Conservation (phyloP, 495 filamentous ascomycete genomes). For the Penicillium roqueforti region DNA sequence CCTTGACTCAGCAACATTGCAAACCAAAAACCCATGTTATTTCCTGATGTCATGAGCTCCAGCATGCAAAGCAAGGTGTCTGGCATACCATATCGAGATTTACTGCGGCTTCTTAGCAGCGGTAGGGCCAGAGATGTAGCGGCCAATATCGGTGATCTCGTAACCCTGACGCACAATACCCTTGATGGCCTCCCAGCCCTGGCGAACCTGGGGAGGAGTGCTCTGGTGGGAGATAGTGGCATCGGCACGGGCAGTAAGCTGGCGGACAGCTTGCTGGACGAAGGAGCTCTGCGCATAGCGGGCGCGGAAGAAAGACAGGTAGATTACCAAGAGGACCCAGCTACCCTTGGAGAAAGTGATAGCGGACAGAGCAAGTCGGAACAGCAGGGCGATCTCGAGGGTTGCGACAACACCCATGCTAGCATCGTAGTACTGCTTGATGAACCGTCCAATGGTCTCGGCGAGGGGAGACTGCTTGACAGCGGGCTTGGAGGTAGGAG, state of each 20-base stretch:
- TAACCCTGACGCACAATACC: slow-evolving; percentile 63
- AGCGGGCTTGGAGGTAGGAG: slow-evolving; percentile 51
- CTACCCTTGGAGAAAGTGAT: slow-evolving; percentile 83
- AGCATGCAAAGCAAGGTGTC: neutral
- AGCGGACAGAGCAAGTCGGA: slow-evolving; percentile 72
- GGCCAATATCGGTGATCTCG: slow-evolving; percentile 71
- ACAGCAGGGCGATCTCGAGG: slow-evolving; percentile 76
- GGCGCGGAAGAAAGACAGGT: slow-evolving; percentile 88
- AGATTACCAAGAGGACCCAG: slow-evolving; percentile 80
- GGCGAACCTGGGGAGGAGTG: slow-evolving; percentile 76
- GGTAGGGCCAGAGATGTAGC: slow-evolving; percentile 55
- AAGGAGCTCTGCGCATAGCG: slow-evolving; percentile 88
- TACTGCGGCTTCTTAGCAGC: slow-evolving; percentile 58
- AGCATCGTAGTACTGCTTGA: slow-evolving; percentile 95
- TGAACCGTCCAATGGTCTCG: slow-evolving; percentile 82
- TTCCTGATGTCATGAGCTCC: neutral
- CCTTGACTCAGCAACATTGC: neutral
- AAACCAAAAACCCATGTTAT: neutral
- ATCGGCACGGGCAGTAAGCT: slow-evolving; percentile 71
- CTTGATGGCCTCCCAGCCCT: slow-evolving; percentile 83
- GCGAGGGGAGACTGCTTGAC: slow-evolving; percentile 62
- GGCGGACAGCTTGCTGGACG: slow-evolving; percentile 73
- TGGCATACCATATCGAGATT: slow-evolving; percentile 5
- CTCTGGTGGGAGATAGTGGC: slow-evolving; percentile 77
- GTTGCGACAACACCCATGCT: slow-evolving; percentile 77